A percentile compares a stretch with the other conserved stretches of the same genome.
Evolutionary conservation across 176 grass and related monocot species (phyloP).

Genomic region (Avena sativa): DNA sequence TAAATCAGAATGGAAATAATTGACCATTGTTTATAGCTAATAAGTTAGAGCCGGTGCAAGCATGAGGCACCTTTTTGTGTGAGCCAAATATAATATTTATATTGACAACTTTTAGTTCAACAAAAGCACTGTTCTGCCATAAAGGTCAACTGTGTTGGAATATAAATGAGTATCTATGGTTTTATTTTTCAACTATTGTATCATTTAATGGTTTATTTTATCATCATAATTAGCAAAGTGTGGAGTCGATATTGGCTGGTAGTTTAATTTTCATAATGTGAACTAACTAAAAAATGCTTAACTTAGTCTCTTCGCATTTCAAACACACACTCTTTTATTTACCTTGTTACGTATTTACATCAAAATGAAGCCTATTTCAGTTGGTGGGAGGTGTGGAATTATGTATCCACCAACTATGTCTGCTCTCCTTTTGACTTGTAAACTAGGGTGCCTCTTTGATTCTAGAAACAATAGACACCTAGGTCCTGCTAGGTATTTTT

Average conservation of each 20-base stretch:
- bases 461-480: neutral
- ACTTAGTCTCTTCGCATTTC: neutral
- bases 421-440: neutral
- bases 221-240: conserved; percentile 4
- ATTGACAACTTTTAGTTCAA: neutral
- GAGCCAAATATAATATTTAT: neutral
- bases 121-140: neutral
- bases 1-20: neutral
- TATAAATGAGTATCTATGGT: neutral
- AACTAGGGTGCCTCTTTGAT: neutral
- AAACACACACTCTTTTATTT: neutral
- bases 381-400: neutral
- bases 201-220: neutral
- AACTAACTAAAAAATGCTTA: conserved; percentile 20
- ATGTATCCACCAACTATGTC: neutral
- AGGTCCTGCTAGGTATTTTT: neutral
- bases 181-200: conserved; percentile 1
- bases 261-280: neutral
- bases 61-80: neutral
- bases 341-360: neutral
- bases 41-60: neutral
- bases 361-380: neutral
- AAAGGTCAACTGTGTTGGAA: neutral
- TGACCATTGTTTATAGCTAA: neutral
- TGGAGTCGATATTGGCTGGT: neutral